Conservation (phyloP, 2,329 filamentous ascomycete genomes). For the Aspergillus texensis region DNA sequence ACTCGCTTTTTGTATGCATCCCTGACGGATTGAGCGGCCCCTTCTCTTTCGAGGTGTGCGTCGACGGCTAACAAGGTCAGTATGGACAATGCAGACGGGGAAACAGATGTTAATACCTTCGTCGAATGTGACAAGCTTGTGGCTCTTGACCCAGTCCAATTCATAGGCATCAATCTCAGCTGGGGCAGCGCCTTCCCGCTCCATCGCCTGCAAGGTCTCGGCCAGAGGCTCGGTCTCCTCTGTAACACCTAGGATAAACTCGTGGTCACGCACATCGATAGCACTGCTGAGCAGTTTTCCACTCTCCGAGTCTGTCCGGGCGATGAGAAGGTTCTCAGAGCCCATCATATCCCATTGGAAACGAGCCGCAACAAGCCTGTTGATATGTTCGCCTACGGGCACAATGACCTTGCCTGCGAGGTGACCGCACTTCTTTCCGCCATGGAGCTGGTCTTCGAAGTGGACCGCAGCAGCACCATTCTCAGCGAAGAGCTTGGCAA, state of each 20-base stretch:
- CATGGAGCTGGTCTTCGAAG: slow-evolving; percentile 96
- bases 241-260: slow-evolving; percentile 89
- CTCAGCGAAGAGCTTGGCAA: slow-evolving; percentile 96
- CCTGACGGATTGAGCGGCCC: slow-evolving; percentile 65
- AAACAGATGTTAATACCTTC: slow-evolving; percentile 56
- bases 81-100: neutral
- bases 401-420: slow-evolving; percentile 95
- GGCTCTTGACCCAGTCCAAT: slow-evolving; percentile 81
- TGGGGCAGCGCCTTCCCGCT: slow-evolving; percentile 73
- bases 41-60: slow-evolving; percentile 69
- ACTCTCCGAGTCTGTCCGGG: slow-evolving; percentile 92
- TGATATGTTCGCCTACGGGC: slow-evolving; percentile 93
- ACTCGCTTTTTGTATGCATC: slow-evolving; percentile 68
- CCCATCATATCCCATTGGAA: slow-evolving; percentile 99
- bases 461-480: slow-evolving; percentile 95
- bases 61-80: slow-evolving; percentile 62
- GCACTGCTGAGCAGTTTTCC: slow-evolving; percentile 87
- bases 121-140: slow-evolving; percentile 86
- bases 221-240: slow-evolving; percentile 79
- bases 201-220: slow-evolving; percentile 89
- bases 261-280: slow-evolving; percentile 92
- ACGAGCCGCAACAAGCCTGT: slow-evolving; percentile 83
- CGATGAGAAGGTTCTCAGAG: slow-evolving; percentile 89
- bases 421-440: slow-evolving; percentile 98
- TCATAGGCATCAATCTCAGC: slow-evolving; percentile 85